phyloP scores from a whole-genome alignment of 2,329 filamentous ascomycete genomes.

The Aplosporella prunicola region DNA sequence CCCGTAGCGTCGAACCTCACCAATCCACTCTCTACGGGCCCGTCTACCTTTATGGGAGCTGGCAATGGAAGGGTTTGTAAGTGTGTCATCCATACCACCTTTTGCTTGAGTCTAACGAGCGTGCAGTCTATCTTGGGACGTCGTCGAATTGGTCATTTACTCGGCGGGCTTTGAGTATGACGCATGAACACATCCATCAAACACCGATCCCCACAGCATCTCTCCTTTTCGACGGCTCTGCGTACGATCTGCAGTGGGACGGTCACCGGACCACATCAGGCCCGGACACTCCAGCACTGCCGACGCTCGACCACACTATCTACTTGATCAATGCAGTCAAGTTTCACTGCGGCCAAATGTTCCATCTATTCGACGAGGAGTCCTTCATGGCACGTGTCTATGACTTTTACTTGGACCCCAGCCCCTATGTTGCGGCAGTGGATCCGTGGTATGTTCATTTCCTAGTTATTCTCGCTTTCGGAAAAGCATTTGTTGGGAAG shows the following conservation, averaged over 20 bases:
- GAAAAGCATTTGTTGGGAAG: slow-evolving; percentile 43
- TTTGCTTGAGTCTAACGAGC: slow-evolving; percentile 1
- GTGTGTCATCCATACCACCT: neutral
- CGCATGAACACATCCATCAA: slow-evolving; percentile 39
- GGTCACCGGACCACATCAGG: slow-evolving; percentile 25
- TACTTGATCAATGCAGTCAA: slow-evolving; percentile 49
- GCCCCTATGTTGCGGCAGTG: slow-evolving; percentile 18
- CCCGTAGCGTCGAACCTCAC: slow-evolving; percentile 17
- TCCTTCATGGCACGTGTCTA: slow-evolving; percentile 39
- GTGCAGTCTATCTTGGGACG: slow-evolving; percentile 42
- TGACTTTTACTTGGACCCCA: slow-evolving; percentile 31
- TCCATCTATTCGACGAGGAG: slow-evolving; percentile 46
- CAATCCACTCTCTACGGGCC: slow-evolving; percentile 19
- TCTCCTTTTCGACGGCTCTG: slow-evolving; percentile 42
- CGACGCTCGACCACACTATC: slow-evolving; percentile 42
- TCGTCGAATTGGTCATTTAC: slow-evolving; percentile 50
- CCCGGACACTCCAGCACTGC: slow-evolving; percentile 32
- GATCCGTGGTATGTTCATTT: slow-evolving; percentile 46
- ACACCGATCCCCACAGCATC: slow-evolving; percentile 34
- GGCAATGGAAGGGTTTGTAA: slow-evolving; percentile 12
- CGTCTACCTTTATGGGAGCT: slow-evolving; percentile 21
- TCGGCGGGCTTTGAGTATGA: slow-evolving; percentile 40
- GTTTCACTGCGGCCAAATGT: slow-evolving; percentile 46
- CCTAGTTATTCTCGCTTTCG: slow-evolving; percentile 45
- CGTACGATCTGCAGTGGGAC: slow-evolving; percentile 46